phyloP scores from a whole-genome alignment of 345 rosid species.

The Salix udensis region DNA sequence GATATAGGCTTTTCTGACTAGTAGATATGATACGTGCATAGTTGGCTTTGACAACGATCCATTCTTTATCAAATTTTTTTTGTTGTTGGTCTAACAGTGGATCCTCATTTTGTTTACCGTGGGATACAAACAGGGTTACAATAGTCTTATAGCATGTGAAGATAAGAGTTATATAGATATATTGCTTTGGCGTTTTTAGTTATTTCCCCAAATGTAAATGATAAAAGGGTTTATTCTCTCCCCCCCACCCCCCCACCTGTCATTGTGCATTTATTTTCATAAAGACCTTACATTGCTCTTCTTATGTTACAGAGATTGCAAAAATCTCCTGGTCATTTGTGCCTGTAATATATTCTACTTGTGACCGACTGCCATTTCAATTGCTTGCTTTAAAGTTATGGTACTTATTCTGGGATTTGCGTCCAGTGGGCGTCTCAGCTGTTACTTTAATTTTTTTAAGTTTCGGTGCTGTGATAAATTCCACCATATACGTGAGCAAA shows the following conservation, averaged over 20 bases:
- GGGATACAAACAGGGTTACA: conserved; percentile 8
- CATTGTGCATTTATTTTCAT: background rate
- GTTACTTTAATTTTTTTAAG: no score
- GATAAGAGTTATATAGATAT: conserved; percentile 5
- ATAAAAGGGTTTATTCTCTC: background rate
- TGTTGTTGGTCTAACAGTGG: conserved; percentile 1
- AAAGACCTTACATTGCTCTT: background rate
- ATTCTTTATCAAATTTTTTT: conserved; percentile 2
- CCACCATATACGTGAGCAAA: background rate
- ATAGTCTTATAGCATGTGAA: conserved; percentile 14
- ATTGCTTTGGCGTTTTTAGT: background rate
- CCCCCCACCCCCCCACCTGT: no score
- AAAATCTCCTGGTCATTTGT: background rate
- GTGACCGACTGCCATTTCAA: background rate
- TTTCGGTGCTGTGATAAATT: background rate
- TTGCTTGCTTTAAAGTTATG: background rate
- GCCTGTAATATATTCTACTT: background rate
- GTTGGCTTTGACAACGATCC: conserved; percentile 5
- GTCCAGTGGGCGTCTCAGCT: background rate
- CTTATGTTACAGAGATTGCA: background rate
- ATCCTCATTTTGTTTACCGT: background rate
- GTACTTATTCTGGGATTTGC: background rate
- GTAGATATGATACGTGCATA: conserved; percentile 6
- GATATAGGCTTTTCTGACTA: background rate
- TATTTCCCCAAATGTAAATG: conserved; percentile 15